phyloP scores from a whole-genome alignment of 257 asterid genomes.

The Cynanchum wilfordii region DNA sequence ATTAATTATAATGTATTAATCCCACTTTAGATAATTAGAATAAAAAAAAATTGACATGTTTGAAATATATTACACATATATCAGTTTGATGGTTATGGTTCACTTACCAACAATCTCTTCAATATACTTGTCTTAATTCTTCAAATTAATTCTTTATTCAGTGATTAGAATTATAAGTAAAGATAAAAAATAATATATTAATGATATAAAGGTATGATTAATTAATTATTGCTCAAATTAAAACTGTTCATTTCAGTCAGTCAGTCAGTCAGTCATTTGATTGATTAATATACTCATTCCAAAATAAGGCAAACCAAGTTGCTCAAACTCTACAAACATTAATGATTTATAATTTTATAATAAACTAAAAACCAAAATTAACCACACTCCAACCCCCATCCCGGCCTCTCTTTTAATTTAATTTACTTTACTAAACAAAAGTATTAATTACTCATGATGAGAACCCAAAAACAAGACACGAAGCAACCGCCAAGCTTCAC shows the following conservation, averaged over 20 bases:
- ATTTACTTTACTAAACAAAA: no score
- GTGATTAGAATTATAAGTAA: no score
- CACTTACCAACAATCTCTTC: neutral
- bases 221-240: neutral
- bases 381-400: no score
- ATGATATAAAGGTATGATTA: neutral
- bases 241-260: slow-evolving; percentile 1
- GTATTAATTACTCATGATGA: no score
- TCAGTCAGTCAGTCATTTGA: neutral
- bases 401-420: no score
- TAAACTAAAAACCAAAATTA: neutral
- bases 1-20: neutral
- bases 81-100: no score
- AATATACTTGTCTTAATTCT: no score
- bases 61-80: no score
- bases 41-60: neutral
- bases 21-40: slow-evolving; percentile 14
- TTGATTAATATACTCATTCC: neutral
- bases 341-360: neutral
- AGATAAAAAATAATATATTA: no score
- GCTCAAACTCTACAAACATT: neutral
- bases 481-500: no score
- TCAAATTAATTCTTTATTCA: no score
- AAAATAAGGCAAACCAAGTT: neutral
- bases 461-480: no score